Evolutionary conservation across 352 stramenopile genomes (phyloP).

Genomic region (Phytophthora sojae): DNA sequence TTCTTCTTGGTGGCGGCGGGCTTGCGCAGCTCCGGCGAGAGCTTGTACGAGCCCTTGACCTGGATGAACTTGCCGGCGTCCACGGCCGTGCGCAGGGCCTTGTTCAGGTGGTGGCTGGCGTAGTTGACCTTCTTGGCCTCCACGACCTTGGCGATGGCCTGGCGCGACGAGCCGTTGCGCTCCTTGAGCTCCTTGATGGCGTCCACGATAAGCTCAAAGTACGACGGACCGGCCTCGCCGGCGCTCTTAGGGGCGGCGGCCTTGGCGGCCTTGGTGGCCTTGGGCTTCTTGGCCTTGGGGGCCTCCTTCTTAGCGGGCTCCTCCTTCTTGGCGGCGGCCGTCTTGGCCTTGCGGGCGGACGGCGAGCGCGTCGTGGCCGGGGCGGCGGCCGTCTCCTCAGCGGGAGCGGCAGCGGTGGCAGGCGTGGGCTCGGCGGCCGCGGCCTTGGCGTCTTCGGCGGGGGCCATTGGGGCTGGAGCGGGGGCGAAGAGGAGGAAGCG

Average conservation of each 20-base stretch:
- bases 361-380: conserved; percentile 53
- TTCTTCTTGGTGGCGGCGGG: conserved; percentile 65
- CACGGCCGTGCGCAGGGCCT: conserved; percentile 91
- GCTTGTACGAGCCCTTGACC: conserved; percentile 87
- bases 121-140: conserved; percentile 88
- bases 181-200: conserved; percentile 93
- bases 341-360: conserved; percentile 74
- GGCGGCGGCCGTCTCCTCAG: conserved; percentile 25
- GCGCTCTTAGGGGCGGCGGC: conserved; percentile 39
- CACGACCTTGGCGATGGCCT: conserved; percentile 93
- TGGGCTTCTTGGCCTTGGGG: conserved; percentile 72
- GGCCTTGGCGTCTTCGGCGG: conserved; percentile 63
- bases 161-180: conserved; percentile 91
- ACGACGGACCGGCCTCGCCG: conserved; percentile 66
- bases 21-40: conserved; percentile 75
- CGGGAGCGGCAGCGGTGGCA: conserved; percentile 23
- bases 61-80: conserved; percentile 90
- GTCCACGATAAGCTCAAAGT: conserved; percentile 92
- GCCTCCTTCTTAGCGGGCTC: conserved; percentile 41
- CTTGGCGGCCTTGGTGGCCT: conserved; percentile 45
- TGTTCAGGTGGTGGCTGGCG: conserved; percentile 85
- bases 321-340: conserved; percentile 46
- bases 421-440: conserved; percentile 49
- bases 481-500: conserved; percentile 3
- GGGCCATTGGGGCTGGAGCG: conserved; percentile 34